phyloP scores from a whole-genome alignment of 768 basidiomycete species.

The Boletus reticulatus region DNA sequence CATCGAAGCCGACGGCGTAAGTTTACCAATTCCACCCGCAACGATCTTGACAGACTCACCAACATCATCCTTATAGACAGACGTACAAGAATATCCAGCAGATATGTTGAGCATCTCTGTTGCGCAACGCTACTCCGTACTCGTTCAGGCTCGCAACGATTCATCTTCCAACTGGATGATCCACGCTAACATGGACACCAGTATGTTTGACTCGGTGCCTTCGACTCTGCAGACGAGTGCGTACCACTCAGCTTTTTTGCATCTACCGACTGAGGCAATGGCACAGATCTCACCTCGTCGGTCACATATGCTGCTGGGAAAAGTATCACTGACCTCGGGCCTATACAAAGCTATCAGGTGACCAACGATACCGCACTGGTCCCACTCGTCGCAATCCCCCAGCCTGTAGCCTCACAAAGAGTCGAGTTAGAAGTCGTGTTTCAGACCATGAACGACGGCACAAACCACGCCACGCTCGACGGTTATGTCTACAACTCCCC shows the following conservation, averaged over 20 bases:
- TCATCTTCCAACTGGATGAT: slow-evolving; percentile 83
- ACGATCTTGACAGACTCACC: background rate
- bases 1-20: slow-evolving; percentile 81
- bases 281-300: slow-evolving; percentile 75
- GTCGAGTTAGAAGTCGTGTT: slow-evolving; percentile 75
- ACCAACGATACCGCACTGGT: slow-evolving; percentile 69
- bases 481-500: slow-evolving; percentile 66
- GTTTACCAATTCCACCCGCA: slow-evolving; percentile 21
- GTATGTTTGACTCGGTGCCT: slow-evolving; percentile 78
- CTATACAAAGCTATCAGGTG: slow-evolving; percentile 55
- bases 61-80: slow-evolving; percentile 46
- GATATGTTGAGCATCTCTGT: slow-evolving; percentile 74
- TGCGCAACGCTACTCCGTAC: slow-evolving; percentile 91
- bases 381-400: slow-evolving; percentile 53
- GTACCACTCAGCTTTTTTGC: slow-evolving; percentile 24
- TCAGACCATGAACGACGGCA: slow-evolving; percentile 83
- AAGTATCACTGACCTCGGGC: slow-evolving; percentile 49
- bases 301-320: slow-evolving; percentile 68
- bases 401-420: slow-evolving; percentile 51
- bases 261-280: background rate
- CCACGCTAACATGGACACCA: slow-evolving; percentile 86
- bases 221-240: slow-evolving; percentile 68
- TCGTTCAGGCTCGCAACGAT: slow-evolving; percentile 89
- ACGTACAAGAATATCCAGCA: slow-evolving; percentile 70
- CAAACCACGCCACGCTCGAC: slow-evolving; percentile 81